These are phyloP conservation scores for Euptelea pleiosperma DNA, from an alignment of 164 flowering plant genomes.

Conservation along the genomic window DNA sequence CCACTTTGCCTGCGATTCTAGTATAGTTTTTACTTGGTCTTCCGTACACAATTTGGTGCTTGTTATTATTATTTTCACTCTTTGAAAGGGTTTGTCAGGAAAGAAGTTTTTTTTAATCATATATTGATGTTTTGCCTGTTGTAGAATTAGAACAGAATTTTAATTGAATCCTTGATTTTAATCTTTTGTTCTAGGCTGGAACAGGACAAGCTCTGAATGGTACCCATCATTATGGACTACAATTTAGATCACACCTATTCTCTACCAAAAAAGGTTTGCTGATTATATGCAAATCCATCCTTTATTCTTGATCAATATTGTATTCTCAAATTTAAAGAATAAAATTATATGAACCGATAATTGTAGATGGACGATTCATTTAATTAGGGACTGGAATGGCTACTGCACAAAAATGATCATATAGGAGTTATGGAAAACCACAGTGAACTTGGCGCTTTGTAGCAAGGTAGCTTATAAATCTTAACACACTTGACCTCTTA, in stretches of 20 bases:
- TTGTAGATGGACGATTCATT: too few relatives aligned
- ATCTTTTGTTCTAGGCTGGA: slow-evolving; percentile 29
- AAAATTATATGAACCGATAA: too few relatives aligned
- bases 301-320: background rate
- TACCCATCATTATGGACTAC: slow-evolving; percentile 29
- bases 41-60: background rate
- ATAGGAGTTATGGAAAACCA: too few relatives aligned
- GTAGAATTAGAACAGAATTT: background rate
- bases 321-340: background rate
- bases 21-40: too few relatives aligned
- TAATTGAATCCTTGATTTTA: background rate
- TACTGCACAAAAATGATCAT: too few relatives aligned
- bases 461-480: too few relatives aligned
- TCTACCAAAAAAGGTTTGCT: slow-evolving; percentile 50
- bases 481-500: too few relatives aligned
- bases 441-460: too few relatives aligned
- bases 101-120: background rate
- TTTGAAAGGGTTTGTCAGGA: background rate
- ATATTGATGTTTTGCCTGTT: background rate
- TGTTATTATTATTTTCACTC: background rate
- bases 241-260: slow-evolving; percentile 39
- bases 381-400: too few relatives aligned
- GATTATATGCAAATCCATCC: too few relatives aligned
- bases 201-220: slow-evolving; percentile 31
- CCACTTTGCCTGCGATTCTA: too few relatives aligned